Percentiles rank a stretch among this genome's conserved stretches.
Evolutionary conservation across 305 asterid genomes (phyloP).

Genomic region (Fraxinus baroniana): DNA sequence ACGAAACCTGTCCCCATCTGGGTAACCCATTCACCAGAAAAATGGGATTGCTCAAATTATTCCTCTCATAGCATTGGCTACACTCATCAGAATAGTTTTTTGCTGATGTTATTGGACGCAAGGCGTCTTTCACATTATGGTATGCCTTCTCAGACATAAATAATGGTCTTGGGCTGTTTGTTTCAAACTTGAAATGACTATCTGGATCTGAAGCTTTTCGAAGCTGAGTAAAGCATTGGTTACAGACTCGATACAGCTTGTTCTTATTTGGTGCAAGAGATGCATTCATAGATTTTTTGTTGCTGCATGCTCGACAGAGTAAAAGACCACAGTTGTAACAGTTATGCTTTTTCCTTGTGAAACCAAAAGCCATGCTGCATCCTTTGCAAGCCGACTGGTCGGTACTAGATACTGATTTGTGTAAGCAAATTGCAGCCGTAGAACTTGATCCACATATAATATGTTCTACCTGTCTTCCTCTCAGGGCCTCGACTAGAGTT

Average conservation of each 20-base stretch:
- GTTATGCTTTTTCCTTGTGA: conserved; percentile 48
- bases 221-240: conserved; percentile 42
- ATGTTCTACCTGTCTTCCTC: conserved; percentile 41
- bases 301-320: conserved; percentile 43
- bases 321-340: conserved; percentile 52
- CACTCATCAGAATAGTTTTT: conserved; percentile 25
- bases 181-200: conserved; percentile 21
- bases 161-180: conserved; percentile 36
- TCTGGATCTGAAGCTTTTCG: conserved; percentile 23
- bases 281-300: conserved; percentile 44
- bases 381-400: conserved; percentile 52
- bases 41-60: conserved; percentile 1
- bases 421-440: conserved; percentile 53
- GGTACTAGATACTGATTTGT: conserved; percentile 41
- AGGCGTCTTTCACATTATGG: conserved; percentile 28
- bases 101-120: conserved; percentile 29
- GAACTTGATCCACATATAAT: conserved; percentile 45
- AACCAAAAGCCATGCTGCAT: conserved; percentile 41
- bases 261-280: conserved; percentile 42
- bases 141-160: conserved; percentile 20
- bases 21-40: conserved; percentile 24
- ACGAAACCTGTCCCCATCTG: conserved; percentile 50
- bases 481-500: conserved; percentile 40
- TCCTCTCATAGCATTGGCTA: conserved; percentile 18
- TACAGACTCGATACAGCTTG: conserved; percentile 46